A percentile compares a stretch with the other conserved stretches of the same genome.
phyloP scores from a whole-genome alignment of 2,329 filamentous ascomycete species.

The Colletotrichum phormii region DNA sequence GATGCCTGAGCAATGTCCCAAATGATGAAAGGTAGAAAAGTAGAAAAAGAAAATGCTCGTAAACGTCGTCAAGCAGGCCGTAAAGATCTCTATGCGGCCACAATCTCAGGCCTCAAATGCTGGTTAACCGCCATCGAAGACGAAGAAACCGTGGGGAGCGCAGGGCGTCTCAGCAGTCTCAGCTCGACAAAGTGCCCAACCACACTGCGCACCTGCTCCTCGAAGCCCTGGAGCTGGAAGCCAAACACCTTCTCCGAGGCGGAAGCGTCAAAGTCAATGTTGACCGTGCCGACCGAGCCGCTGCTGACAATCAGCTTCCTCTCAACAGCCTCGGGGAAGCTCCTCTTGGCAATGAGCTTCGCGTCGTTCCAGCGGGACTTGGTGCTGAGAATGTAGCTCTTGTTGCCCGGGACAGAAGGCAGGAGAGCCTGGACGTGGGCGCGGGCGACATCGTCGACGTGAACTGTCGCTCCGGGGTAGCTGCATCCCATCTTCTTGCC shows the following conservation, averaged over 20 bases:
- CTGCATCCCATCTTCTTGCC: slow-evolving; percentile 42
- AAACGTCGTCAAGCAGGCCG: neutral
- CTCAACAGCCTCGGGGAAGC: slow-evolving; percentile 39
- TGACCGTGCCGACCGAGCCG: slow-evolving; percentile 21
- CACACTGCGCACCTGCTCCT: slow-evolving; percentile 49
- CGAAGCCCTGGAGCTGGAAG: slow-evolving; percentile 46
- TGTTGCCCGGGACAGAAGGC: slow-evolving; percentile 44
- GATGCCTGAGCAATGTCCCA: neutral
- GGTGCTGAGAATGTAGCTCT: slow-evolving; percentile 45
- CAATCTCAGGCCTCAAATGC: slow-evolving; percentile 11
- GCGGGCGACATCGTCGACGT: slow-evolving; percentile 52
- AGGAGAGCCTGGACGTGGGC: slow-evolving; percentile 51
- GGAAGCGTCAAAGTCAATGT: slow-evolving; percentile 41
- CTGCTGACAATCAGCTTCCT: slow-evolving; percentile 22
- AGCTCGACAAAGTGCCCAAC: slow-evolving; percentile 49
- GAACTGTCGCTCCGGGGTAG: slow-evolving; percentile 46
- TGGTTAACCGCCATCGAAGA: neutral
- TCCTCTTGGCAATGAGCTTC: slow-evolving; percentile 48
- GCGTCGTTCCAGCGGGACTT: slow-evolving; percentile 50
- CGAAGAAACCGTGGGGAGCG: neutral
- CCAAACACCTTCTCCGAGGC: slow-evolving; percentile 48
- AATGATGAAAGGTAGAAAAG: neutral
- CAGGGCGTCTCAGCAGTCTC: slow-evolving; percentile 13
- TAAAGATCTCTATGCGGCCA: neutral
- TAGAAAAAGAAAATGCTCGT: neutral